Conservation (phyloP, 768 basidiomycete genomes). For the Psilocybe subaeruginosa region DNA sequence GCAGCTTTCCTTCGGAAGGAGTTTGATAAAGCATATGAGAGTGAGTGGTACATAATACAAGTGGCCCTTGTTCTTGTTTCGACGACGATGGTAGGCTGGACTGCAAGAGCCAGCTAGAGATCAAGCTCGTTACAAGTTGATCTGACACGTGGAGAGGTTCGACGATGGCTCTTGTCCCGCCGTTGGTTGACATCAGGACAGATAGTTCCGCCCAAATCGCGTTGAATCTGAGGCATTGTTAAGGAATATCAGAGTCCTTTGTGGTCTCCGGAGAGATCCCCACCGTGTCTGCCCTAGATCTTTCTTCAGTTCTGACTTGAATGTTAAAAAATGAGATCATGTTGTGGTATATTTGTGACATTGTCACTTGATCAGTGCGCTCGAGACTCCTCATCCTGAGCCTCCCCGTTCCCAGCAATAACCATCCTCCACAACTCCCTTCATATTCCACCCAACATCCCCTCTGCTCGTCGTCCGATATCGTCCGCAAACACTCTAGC, state of each 20-base stretch:
- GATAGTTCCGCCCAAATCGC: slow-evolving; percentile 6
- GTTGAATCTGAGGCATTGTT: not conserved
- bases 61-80: slow-evolving; percentile 5
- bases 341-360: slow-evolving; percentile 33
- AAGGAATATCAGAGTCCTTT: not conserved
- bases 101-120: not conserved
- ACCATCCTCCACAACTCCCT: slow-evolving; percentile 11
- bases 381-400: slow-evolving; percentile 23
- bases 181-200: not conserved
- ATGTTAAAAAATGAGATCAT: slow-evolving; percentile 7
- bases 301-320: not conserved
- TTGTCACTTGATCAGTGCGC: slow-evolving; percentile 35
- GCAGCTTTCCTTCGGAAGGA: not conserved
- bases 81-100: not conserved
- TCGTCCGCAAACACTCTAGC: slow-evolving; percentile 14
- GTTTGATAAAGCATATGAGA: no score
- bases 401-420: slow-evolving; percentile 23
- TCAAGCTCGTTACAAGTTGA: not conserved
- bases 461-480: slow-evolving; percentile 10
- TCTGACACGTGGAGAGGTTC: slow-evolving; percentile 8
- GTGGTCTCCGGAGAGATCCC: slow-evolving; percentile 6
- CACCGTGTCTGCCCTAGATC: not conserved
- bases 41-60: not conserved
- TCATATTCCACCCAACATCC: not conserved
- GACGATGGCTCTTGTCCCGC: slow-evolving; percentile 10